Evolutionary conservation across 2,329 filamentous ascomycete species (phyloP).

Genomic region (Lasiodiplodia sp.): DNA sequence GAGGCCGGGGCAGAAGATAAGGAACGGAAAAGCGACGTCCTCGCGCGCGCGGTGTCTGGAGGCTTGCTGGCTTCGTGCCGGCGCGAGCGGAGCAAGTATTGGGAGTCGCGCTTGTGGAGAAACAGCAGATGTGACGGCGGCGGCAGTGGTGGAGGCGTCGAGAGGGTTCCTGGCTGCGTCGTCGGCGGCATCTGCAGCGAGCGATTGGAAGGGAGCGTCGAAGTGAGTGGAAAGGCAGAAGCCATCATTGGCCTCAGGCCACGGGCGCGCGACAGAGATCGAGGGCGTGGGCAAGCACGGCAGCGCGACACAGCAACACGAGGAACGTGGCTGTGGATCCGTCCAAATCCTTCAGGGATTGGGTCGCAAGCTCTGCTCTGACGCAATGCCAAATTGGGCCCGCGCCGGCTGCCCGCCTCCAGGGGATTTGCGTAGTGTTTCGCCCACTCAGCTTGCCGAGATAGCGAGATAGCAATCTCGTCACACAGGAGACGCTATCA

Average conservation of each 20-base stretch:
- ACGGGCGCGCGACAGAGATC: background rate
- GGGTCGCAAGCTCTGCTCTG: conserved; percentile 3
- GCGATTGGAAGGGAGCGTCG: conserved; percentile 7
- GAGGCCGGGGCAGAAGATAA: conserved; percentile 5
- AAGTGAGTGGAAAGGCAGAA: background rate
- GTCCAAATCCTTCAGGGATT: conserved; percentile 8
- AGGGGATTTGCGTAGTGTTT: background rate
- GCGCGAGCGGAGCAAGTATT: background rate
- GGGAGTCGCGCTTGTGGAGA: background rate
- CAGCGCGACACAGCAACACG: conserved; percentile 8
- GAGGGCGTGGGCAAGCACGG: background rate
- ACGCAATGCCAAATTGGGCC: conserved; percentile 14
- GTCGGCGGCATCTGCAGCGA: background rate
- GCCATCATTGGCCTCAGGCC: conserved; percentile 12
- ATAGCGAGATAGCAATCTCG: conserved; percentile 22
- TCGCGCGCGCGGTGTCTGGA: background rate
- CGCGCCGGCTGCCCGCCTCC: background rate
- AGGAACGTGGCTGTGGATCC: conserved; percentile 7
- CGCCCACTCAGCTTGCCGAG: background rate
- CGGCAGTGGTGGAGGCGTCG: background rate
- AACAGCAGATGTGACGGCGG: background rate
- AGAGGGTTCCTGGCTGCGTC: background rate
- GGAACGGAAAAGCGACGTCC: background rate
- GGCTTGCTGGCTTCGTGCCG: background rate
- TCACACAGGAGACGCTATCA: background rate